These are phyloP conservation scores for Rhodomyrtus tomentosa DNA, from an alignment of 345 rosid species.

Conservation along the genomic window DNA sequence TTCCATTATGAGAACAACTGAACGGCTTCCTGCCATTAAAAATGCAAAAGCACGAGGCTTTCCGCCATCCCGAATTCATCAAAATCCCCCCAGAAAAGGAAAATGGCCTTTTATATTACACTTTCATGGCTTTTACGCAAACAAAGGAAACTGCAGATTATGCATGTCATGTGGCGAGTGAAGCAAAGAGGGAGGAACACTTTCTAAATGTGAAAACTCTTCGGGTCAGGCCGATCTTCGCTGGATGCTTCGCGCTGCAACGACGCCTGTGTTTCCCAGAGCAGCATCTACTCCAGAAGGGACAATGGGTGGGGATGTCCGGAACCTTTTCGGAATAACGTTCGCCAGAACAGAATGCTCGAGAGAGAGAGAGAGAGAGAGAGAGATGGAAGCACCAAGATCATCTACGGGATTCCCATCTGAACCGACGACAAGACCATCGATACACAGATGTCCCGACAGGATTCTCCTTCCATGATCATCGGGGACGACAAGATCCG, in stretches of 20 bases:
- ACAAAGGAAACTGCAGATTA: not conserved
- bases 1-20: not conserved
- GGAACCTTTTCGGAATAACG: not conserved
- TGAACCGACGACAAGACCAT: constrained; percentile 68
- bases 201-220: not conserved
- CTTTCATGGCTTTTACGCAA: not conserved
- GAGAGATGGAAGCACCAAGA: not conserved
- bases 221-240: rapidly evolving
- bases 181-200: not conserved
- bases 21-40: not conserved
- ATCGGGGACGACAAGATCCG: not conserved
- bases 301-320: not conserved
- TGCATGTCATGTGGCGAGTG: too few relatives aligned
- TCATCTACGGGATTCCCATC: constrained; percentile 70
- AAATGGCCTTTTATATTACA: not conserved
- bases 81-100: not conserved
- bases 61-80: not conserved
- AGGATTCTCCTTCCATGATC: constrained; percentile 46
- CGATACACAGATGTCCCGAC: constrained; percentile 73
- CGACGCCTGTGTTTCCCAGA: not conserved
- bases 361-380: not conserved
- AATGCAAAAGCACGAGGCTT: not conserved
- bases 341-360: not conserved
- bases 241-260: not conserved
- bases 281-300: not conserved